A percentile compares a stretch with the other conserved stretches of the same genome.
Evolutionary conservation across 129 eudicot species (phyloP).

Genomic region (Smallanthus sonchifolius): DNA sequence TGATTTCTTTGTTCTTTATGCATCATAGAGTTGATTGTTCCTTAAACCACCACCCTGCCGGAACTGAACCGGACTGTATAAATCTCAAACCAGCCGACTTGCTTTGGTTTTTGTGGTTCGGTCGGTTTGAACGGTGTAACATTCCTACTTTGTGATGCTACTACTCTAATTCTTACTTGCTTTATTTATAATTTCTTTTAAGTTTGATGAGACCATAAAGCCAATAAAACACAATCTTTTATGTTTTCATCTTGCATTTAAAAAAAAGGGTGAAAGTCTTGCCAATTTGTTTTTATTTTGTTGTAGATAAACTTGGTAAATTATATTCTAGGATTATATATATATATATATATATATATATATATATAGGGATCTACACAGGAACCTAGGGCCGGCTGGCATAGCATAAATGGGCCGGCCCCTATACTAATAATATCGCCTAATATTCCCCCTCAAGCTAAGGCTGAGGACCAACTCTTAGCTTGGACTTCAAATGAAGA

Average conservation of each 20-base stretch:
- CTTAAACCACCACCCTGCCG: neutral
- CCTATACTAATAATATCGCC: too few relatives aligned
- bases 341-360: too few relatives aligned
- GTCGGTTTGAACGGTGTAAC: neutral
- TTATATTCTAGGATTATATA: too few relatives aligned
- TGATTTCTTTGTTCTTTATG: neutral
- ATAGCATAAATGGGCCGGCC: too few relatives aligned
- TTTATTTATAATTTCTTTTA: neutral
- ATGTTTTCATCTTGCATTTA: neutral
- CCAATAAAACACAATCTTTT: neutral
- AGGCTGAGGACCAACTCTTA: too few relatives aligned
- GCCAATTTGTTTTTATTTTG: neutral
- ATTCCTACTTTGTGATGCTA: neutral
- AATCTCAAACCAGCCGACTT: neutral
- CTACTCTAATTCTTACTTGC: neutral
- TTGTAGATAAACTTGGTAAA: too few relatives aligned
- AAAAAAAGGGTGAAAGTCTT: neutral
- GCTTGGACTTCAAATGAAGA: too few relatives aligned
- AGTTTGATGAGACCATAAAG: neutral
- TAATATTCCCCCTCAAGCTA: too few relatives aligned
- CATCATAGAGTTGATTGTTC: neutral
- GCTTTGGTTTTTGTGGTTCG: neutral
- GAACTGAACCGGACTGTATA: neutral
- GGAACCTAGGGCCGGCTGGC: too few relatives aligned
- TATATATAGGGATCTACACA: too few relatives aligned